Base-by-base conservation (phyloP, 352 stramenopile genomes). In the Phytophthora pisi region DNA sequence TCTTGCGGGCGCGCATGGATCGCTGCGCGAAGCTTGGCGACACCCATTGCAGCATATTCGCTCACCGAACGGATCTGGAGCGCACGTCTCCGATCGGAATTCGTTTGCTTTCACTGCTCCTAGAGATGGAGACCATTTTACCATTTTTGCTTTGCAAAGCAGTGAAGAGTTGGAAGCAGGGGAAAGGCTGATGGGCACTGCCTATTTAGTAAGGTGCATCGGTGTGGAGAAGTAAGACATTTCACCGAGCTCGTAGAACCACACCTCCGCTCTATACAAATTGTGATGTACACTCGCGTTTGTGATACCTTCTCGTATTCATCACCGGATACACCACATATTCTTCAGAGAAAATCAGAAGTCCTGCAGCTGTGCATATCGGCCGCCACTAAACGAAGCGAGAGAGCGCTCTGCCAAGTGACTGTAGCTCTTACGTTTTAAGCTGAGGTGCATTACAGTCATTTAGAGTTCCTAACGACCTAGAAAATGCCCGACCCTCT, bases 391-490 rank as follows among this genome's bases (percentile, higher is more conserved):
- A 31, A 31, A 5, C 28, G 6, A 31, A 31, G 28, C 28, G 7
- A 31, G 28, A 31, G 28, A 31, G 7, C 28, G 28, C 28, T 31
- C 28, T 0, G 1, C 28, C 28, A n/a, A n/a, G n/a, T n/a, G n/a
- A n/a, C n/a, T n/a, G n/a, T n/a, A n/a, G n/a, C n/a, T n/a, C n/a
- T n/a, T n/a, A n/a, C 15, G 38, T 45, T 20, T 45, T 45, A 18
- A 45, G 15, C 13, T 45, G 38, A 45, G 38, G 38, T 45, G 38
- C 38, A 45, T 45, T 45, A 45, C 38, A 45, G 38, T 45, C 38
- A 18, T 45, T 45, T 45, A 45, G 13, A 15, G 11, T 45, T 15
- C 38, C 38, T 45, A 45, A 45, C 38, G 38, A 45, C 38, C 38
- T 18, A 45, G 38, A 18, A 20, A 45, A 20, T 45, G 38, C 38